A percentile compares a stretch with the other conserved stretches of the same genome.
Evolutionary conservation across 345 rosid species (phyloP).

Genomic region (Salix viminalis): DNA sequence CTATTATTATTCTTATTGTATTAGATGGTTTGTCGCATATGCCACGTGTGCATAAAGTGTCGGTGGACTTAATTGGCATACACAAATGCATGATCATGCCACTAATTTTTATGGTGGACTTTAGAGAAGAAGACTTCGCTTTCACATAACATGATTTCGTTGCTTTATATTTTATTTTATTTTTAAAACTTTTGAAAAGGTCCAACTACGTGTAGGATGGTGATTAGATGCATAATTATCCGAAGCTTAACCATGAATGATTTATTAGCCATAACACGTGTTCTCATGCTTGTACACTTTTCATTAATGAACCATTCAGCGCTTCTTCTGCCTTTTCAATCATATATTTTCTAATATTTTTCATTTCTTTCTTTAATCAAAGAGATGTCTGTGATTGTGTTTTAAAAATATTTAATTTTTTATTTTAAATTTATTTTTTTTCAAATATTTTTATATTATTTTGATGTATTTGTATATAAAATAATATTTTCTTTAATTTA

Average conservation of each 20-base stretch:
- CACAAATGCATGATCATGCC: not conserved
- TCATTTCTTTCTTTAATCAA: too few relatives aligned
- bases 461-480: too few relatives aligned
- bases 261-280: constrained; percentile 19
- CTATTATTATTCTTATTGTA: not conserved
- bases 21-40: constrained; percentile 20
- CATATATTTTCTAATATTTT: too few relatives aligned
- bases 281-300: not conserved
- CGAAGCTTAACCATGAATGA: not conserved
- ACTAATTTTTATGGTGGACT: not conserved
- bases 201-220: too few relatives aligned
- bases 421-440: too few relatives aligned
- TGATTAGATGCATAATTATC: constrained; percentile 4
- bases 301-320: not conserved
- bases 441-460: too few relatives aligned
- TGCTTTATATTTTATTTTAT: not conserved
- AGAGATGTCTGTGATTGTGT: too few relatives aligned
- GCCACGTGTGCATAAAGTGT: constrained; percentile 38
- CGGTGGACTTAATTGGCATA: constrained; percentile 10
- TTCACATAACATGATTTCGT: not conserved
- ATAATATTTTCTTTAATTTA: too few relatives aligned
- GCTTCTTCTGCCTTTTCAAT: too few relatives aligned
- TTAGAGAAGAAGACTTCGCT: not conserved
- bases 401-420: too few relatives aligned
- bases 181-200: not conserved